phyloP scores from a whole-genome alignment of 1,284 basidiomycete genomes.

The Mycena citricolor region DNA sequence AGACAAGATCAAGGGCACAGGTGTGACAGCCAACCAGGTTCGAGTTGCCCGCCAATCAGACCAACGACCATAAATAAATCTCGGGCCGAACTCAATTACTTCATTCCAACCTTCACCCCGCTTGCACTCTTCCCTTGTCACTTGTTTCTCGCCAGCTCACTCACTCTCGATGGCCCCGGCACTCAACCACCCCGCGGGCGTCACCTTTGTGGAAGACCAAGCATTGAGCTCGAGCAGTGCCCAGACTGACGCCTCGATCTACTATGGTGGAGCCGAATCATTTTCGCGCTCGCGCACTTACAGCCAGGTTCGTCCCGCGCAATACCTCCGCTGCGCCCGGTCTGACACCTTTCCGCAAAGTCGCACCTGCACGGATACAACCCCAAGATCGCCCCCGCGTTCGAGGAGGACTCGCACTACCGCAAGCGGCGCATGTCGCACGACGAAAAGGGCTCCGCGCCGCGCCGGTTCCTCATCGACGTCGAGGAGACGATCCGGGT shows the following conservation, averaged over 20 bases:
- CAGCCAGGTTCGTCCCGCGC: slow-evolving; percentile 58
- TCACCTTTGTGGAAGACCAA: slow-evolving; percentile 65
- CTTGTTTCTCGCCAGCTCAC: slow-evolving; percentile 16
- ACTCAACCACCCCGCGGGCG: slow-evolving; percentile 58
- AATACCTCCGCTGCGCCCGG: slow-evolving; percentile 11
- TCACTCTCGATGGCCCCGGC: slow-evolving; percentile 45
- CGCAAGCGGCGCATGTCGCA: slow-evolving; percentile 81
- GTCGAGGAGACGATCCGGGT: slow-evolving; percentile 99
- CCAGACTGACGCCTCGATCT: slow-evolving; percentile 73
- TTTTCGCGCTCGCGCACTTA: slow-evolving; percentile 83
- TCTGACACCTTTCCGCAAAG: slow-evolving; percentile 34
- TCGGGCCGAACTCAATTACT: too few relatives aligned
- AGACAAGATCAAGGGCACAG: too few relatives aligned
- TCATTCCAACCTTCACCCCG: too few relatives aligned
- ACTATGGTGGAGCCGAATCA: slow-evolving; percentile 78
- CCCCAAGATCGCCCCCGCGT: slow-evolving; percentile 63
- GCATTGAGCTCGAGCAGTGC: slow-evolving; percentile 44
- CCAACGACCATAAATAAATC: too few relatives aligned
- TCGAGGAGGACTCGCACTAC: slow-evolving; percentile 73
- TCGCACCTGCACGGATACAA: slow-evolving; percentile 65
- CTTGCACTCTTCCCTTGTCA: slow-evolving; percentile 9
- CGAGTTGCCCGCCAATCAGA: too few relatives aligned
- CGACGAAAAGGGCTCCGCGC: slow-evolving; percentile 72
- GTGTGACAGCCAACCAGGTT: too few relatives aligned
- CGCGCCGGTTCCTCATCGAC: slow-evolving; percentile 91